Evolutionary conservation across 805 yeast genomes (phyloP).

Genomic region (Scheffersomyces stipitis): DNA sequence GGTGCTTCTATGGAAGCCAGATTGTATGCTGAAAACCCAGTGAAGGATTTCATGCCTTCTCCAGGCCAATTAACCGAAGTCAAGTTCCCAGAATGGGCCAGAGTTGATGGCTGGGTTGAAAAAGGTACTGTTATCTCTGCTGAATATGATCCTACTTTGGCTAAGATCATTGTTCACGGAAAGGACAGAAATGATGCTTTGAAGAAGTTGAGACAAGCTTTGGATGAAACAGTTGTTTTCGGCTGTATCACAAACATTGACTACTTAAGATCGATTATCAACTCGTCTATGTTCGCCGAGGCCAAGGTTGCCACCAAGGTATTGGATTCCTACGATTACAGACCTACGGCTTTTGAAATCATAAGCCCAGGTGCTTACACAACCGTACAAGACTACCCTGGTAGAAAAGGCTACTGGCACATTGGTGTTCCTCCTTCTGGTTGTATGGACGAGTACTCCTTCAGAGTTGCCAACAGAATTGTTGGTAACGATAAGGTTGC

Average conservation of each 20-base stretch:
- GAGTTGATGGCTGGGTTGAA: conserved; percentile 92
- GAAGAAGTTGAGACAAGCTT: conserved; percentile 70
- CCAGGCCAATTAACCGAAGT: conserved; percentile 93
- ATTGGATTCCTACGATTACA: conserved; percentile 76
- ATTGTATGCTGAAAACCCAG: conserved; percentile 95
- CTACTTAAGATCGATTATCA: conserved; percentile 81
- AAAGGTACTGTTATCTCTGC: conserved; percentile 87
- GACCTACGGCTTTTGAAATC: conserved; percentile 83
- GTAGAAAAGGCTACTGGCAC: conserved; percentile 84
- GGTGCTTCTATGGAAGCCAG: conserved; percentile 98
- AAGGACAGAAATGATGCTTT: conserved; percentile 85
- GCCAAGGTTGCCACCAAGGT: conserved; percentile 87
- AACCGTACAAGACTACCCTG: conserved; percentile 96
- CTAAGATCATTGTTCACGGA: conserved; percentile 95
- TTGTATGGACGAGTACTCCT: conserved; percentile 93
- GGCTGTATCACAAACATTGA: conserved; percentile 92
- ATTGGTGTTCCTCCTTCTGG: conserved; percentile 98
- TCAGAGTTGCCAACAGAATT: conserved; percentile 83
- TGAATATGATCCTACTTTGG: conserved; percentile 94
- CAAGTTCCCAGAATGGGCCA: conserved; percentile 83
- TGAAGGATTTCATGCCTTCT: conserved; percentile 90
- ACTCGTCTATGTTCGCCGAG: conserved; percentile 77
- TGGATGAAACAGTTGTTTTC: conserved; percentile 80
- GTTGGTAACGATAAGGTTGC: conserved; percentile 84
- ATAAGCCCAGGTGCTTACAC: conserved; percentile 74